Base-by-base conservation (phyloP, 352 stramenopile species). In the Salisapilia sapeloensis region DNA sequence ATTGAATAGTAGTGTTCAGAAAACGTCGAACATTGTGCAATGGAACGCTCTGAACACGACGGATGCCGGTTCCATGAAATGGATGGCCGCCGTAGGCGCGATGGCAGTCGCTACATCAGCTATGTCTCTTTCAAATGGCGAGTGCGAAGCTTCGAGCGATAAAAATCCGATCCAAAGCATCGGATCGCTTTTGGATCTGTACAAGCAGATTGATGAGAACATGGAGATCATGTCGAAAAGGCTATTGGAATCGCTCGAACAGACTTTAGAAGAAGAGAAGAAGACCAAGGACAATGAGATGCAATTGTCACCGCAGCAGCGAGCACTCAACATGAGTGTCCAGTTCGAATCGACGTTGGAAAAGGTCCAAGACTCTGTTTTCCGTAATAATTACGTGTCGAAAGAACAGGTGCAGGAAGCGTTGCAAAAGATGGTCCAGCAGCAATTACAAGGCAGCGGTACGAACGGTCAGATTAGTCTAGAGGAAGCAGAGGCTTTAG, bases 191-290 rank as follows among this genome's bases (percentile, higher is more conserved):
- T 54, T 85, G 33, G 60, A 57, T 17, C 48, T 85, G 34, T 85
- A 85, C 46, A 65, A 81, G 14, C 60, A 85, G 48, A 85, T 85
- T 40, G 70, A 85, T 53, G 58, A 76, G 47, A 85, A 85, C 52
- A 85, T 85, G 70, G 67, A 60, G 29, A 60, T 82, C 25, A 64
- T 81, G 12, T 54, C 60, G n/a, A 62, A 53, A 15, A 61, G 65
- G 18, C 74, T 82, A 59, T 50, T 81, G 13, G 61, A 80, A 19
- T 48, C 76, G 22, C 53, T 80, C 18, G 57, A 82, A 36, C 48
- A 56, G 29, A 57, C 41, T 23, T 47, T 82, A 22, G 56, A 65
- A 33, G 56, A 61, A 34, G 51, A 63, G 21, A 60, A 63, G 21
- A 38, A 48, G 25, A 28, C 40, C 11, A 71, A 80, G 44, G 38